These are phyloP conservation scores for Alternaria metachromatica DNA, from an alignment of 2,329 filamentous ascomycete genomes.

Conservation along the genomic window DNA sequence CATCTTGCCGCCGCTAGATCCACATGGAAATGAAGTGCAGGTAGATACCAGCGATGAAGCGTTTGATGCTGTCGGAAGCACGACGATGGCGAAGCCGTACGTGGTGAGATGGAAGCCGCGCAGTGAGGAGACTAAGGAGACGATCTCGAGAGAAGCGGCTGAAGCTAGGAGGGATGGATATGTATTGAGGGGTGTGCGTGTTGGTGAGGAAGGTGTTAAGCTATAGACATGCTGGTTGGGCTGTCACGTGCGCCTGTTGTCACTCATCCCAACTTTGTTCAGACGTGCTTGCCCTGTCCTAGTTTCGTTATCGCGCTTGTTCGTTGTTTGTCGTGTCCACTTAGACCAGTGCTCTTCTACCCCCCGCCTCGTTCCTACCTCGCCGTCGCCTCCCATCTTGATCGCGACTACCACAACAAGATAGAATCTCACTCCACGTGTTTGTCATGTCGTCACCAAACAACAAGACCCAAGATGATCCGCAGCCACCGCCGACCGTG, in stretches of 20 bases:
- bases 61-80: constrained; percentile 36
- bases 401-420: not conserved
- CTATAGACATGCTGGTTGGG: not conserved
- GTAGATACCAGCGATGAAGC: constrained; percentile 46
- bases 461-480: not conserved
- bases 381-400: not conserved
- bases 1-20: constrained; percentile 47
- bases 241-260: not conserved
- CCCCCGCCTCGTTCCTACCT: not conserved
- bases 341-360: too few relatives aligned
- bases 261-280: not conserved
- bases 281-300: not conserved
- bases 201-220: constrained; percentile 36
- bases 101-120: constrained; percentile 33
- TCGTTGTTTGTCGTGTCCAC: constrained; percentile 3
- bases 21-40: constrained; percentile 46
- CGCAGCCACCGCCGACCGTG: not conserved
- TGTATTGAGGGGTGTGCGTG: constrained; percentile 38
- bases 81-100: constrained; percentile 45
- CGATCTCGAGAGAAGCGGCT: constrained; percentile 35
- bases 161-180: constrained; percentile 41
- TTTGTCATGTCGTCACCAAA: not conserved
- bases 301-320: not conserved
- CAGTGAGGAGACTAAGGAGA: constrained; percentile 23
- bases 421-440: not conserved